These are phyloP conservation scores for Heliosperma pusillum DNA, from an alignment of 148 eudicot species.

Conservation along the genomic window DNA sequence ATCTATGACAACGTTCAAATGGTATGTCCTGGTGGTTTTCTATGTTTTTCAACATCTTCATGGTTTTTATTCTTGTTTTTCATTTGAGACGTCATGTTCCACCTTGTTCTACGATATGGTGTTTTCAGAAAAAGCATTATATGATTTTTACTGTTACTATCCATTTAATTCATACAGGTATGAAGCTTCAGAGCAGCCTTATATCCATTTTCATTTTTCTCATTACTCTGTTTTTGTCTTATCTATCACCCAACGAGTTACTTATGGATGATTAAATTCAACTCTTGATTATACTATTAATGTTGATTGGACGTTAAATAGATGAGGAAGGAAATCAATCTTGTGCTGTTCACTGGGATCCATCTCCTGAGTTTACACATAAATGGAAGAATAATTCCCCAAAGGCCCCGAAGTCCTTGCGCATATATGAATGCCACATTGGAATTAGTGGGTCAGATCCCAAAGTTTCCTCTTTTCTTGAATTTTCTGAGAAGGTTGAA, in stretches of 20 bases:
- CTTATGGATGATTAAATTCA: conserved; percentile 7
- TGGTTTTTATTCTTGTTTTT: not conserved
- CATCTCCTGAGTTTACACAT: conserved; percentile 67
- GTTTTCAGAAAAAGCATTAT: not conserved
- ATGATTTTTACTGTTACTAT: too few species aligned
- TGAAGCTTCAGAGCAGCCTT: not conserved
- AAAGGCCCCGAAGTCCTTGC: conserved; percentile 65
- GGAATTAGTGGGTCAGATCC: conserved; percentile 86
- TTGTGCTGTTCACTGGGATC: conserved; percentile 96
- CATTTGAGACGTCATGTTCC: not conserved
- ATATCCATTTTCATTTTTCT: not conserved
- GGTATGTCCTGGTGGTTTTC: not conserved
- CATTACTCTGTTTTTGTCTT: not conserved
- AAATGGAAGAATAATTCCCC: conserved; percentile 76
- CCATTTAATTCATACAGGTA: not conserved
- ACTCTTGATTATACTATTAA: conserved; percentile 7
- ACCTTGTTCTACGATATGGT: not conserved
- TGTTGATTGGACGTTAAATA: conserved; percentile 25
- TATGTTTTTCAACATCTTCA: too few species aligned
- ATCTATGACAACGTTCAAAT: too few species aligned
- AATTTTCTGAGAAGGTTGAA: conserved; percentile 66
- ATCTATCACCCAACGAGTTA: not conserved
- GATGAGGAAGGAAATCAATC: conserved; percentile 71
- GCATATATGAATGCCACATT: conserved; percentile 90
- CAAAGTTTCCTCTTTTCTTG: conserved; percentile 67